Base-by-base conservation (phyloP, 805 yeast species). In the Lipomyces sp. region DNA sequence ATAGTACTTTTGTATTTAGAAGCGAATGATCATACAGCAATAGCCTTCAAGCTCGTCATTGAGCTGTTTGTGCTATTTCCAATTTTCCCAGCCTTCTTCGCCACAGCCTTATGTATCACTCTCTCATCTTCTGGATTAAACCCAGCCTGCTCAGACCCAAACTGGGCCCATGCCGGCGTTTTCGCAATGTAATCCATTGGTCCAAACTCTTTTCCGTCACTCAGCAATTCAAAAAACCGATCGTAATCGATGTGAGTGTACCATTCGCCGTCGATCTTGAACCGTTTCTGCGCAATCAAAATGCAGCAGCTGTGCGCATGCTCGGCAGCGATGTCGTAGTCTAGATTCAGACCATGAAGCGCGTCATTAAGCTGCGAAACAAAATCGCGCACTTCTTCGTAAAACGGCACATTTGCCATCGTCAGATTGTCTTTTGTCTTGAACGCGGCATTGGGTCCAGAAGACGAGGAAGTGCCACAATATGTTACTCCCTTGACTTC, bases 231-330 rank as follows among this genome's bases (percentile, higher is more conserved):
- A 63, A 89, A 90, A 66, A 84, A 89, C 53, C 72, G 80, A 3
- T 79, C 77, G 65, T 89, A 90, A 67, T 89, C 84, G 47, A 89
- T 89, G 65, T 89, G 96, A 1, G 97, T 89, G 66, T 80, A 77
- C 97, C 97, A 89, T 58, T 76, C 79, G 31, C 77, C 83, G 63
- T 84, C 68, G 51, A 82, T 81, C 56, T 79, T 74, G 74, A 88
- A 89, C 62, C 81, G 80, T 35, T 73, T 74, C 58, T 83, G 84
- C 0, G 95, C 96, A 61, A 90, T 79, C 58, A 89, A 73, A 18
- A 90, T 84, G 71, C 96, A 90, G 70, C 96, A 90, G 2, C 95
- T 84, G 66, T 89, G 97, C 0, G 96, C 95, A 67, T 89, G 97
- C 67, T 90, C 96, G 0, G 96, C 95, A 10, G 96, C 96, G 51